A percentile compares a stretch with the other conserved stretches of the same genome.
These are phyloP conservation scores for Chrysanthemum makinoi DNA, from an alignment of 129 eudicot genomes.

Conservation along the genomic window DNA sequence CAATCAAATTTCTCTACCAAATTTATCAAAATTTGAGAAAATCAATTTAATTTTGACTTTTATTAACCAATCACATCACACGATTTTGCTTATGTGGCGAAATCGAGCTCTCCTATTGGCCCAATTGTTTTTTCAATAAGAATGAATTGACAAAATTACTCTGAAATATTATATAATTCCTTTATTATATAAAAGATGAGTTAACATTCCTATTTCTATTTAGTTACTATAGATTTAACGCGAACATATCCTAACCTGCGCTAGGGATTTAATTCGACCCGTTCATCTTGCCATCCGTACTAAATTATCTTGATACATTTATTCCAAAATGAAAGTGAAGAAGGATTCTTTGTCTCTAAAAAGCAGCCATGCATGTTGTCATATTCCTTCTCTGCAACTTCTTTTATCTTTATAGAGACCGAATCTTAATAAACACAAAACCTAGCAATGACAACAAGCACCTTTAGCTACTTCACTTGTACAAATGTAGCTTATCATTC, in stretches of 20 bases:
- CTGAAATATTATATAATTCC: too few species aligned
- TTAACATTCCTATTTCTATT: too few species aligned
- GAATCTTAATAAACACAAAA: conserved; percentile 41
- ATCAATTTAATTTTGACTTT: too few species aligned
- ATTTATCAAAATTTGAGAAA: too few species aligned
- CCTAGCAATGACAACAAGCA: not conserved
- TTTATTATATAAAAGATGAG: too few species aligned
- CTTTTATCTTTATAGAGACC: conserved; percentile 42
- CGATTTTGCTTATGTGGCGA: too few species aligned
- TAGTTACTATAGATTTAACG: too few species aligned
- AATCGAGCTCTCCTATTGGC: too few species aligned
- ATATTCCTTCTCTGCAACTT: conserved; percentile 54
- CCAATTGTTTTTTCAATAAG: too few species aligned
- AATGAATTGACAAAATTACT: too few species aligned
- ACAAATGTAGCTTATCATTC: conserved; percentile 28
- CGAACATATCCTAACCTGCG: not conserved
- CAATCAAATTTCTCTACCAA: too few species aligned
- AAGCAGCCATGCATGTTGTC: conserved; percentile 40
- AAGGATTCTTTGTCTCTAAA: conserved; percentile 31
- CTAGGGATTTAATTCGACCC: not conserved
- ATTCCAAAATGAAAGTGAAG: not conserved
- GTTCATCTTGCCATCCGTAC: not conserved
- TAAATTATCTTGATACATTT: not conserved
- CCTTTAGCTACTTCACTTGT: conserved; percentile 32
- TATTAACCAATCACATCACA: too few species aligned